phyloP scores from a whole-genome alignment of 2,329 filamentous ascomycete genomes.

The Thielaviopsis euricoi region DNA sequence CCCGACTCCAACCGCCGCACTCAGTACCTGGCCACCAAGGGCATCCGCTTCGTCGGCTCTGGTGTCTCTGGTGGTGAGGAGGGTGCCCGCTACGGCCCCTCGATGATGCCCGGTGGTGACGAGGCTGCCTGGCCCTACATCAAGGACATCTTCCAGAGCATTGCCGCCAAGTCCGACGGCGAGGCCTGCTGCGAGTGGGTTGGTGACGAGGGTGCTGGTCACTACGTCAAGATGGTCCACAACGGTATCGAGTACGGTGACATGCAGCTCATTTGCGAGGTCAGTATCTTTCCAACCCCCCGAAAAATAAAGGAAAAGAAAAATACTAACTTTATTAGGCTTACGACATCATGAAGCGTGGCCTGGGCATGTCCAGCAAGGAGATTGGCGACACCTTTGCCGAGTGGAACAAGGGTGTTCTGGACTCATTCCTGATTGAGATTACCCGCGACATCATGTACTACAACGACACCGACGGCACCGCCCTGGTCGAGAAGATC shows the following conservation, averaged over 20 bases:
- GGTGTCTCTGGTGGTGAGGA: constrained; percentile 99
- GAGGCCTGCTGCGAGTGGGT: constrained; percentile 99
- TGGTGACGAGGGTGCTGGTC: constrained; percentile 95
- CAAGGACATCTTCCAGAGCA: constrained; percentile 98
- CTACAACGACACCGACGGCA: constrained; percentile 90
- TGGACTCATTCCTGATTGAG: constrained; percentile 98
- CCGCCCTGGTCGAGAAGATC: constrained; percentile 92
- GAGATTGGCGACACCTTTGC: constrained; percentile 91
- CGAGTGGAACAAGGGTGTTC: constrained; percentile 96
- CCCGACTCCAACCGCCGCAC: constrained; percentile 97
- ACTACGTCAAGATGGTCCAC: constrained; percentile 99
- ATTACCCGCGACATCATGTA: constrained; percentile 98
- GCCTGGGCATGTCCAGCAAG: constrained; percentile 73
- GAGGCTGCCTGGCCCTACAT: constrained; percentile 96
- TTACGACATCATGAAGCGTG: constrained; percentile 99
- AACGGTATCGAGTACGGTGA: constrained; percentile 99
- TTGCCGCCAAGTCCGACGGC: constrained; percentile 90
- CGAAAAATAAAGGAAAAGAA: background rate
- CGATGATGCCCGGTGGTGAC: constrained; percentile 97
- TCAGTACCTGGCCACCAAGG: constrained; percentile 71
- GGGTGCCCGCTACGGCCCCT: constrained; percentile 93
- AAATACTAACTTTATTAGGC: constrained; percentile 39
- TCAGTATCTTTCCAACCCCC: constrained; percentile 27
- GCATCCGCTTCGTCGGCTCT: constrained; percentile 86
- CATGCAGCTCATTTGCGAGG: constrained; percentile 99